A percentile compares a stretch with the other conserved stretches of the same genome.
Evolutionary conservation across 2,329 filamentous ascomycete species (phyloP).

Genomic region (Cordyceps cicadae): DNA sequence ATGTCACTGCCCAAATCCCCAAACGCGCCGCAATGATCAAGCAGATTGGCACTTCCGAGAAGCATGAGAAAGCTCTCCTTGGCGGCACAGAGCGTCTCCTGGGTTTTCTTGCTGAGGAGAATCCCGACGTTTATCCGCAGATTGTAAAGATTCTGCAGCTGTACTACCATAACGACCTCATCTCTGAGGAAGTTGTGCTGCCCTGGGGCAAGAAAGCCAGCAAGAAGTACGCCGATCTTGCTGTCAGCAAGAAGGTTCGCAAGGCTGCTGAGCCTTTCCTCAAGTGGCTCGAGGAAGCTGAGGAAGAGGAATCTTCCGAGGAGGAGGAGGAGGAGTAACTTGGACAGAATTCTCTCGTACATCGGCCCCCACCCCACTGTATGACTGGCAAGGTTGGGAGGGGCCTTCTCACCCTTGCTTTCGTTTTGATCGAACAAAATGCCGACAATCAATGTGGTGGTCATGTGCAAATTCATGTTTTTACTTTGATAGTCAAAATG

Average conservation of each 20-base stretch:
- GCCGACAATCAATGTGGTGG: slow-evolving; percentile 8
- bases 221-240: slow-evolving; percentile 93
- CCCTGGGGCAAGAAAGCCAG: slow-evolving; percentile 91
- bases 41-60: slow-evolving; percentile 84
- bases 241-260: slow-evolving; percentile 89
- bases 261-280: slow-evolving; percentile 92
- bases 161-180: slow-evolving; percentile 84
- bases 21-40: slow-evolving; percentile 80
- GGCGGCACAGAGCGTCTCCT: slow-evolving; percentile 93
- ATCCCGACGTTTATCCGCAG: slow-evolving; percentile 65
- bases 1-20: slow-evolving; percentile 79
- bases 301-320: slow-evolving; percentile 60
- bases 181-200: slow-evolving; percentile 80
- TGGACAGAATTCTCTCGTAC: neutral
- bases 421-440: slow-evolving; percentile 2
- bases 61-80: slow-evolving; percentile 90
- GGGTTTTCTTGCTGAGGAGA: slow-evolving; percentile 59
- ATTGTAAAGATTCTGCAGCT: slow-evolving; percentile 81
- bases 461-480: neutral
- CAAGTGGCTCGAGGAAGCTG: slow-evolving; percentile 84
- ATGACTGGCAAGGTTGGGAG: neutral
- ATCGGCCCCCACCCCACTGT: neutral
- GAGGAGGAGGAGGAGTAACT: slow-evolving; percentile 37
- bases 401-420: neutral
- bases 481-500: slow-evolving; percentile 1